Evolutionary conservation across 805 yeast genomes (phyloP), one percentile per base, ranked within the genome.

Genomic region (Lipomyces chichibuensis): DNA sequence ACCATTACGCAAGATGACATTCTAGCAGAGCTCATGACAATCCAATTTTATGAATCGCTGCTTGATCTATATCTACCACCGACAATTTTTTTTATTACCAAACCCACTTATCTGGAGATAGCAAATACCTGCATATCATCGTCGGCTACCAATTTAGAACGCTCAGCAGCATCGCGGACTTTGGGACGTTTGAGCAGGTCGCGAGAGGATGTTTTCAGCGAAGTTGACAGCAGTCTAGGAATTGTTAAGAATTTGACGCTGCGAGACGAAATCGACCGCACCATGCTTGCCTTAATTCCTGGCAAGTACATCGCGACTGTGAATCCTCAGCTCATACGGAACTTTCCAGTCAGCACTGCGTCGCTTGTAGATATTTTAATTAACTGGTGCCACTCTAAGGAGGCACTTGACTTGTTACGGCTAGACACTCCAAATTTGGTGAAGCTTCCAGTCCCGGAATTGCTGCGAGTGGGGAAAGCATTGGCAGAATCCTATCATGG

Each of bases 41-140:
- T 67, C 27, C 65, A 69, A n/a, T 69, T 67, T 43, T 69, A 69
- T 53, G 70, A 69, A 37, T 39, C 57, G 7, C 57, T 69, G 39
- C 60, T 60, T 3, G 59, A 56, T 52, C 51, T 69, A 9, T 51
- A 56, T 49, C 62, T 69, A 20, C 67, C 71, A 17, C 71, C 71
- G 14, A 37, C 67, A 6, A 53, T 62, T 4, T 67, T 63, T 57
- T 23, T 33, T 52, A 32, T 39, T 7, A 56, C 65, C 1, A 33
- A 60, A 37, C 58, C 67, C 4, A 59, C 62, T 3, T 67, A 65
- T 37, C n/a, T n/a, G 13, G 53, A 51, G 43, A 66, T 69, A 17
- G 67, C 63, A 11, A 27, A 54, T 8, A 55, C 60, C 2, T 67
- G 53, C 27, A 20, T 6, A 14, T 63, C 65, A 7, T 14, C 59